A percentile compares a stretch with the other conserved stretches of the same genome.
Evolutionary conservation across 805 yeast species (phyloP).

Genomic region (Ogataea zsoltii): DNA sequence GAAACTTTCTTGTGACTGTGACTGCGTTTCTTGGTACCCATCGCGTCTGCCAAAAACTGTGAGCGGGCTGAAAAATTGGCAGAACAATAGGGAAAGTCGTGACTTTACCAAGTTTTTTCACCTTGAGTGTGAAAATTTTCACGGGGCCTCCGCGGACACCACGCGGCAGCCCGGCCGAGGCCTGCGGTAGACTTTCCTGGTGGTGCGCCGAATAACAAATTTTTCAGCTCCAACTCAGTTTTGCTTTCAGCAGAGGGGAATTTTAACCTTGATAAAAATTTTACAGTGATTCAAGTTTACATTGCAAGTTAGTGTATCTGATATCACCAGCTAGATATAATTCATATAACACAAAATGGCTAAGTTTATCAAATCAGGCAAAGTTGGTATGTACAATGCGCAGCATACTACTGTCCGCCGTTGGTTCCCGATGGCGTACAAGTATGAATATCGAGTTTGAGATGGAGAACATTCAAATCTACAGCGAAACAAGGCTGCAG

Average conservation of each 20-base stretch:
- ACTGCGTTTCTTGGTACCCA: slow-evolving; percentile 16
- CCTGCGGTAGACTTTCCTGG: not conserved
- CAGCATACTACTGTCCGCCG: not conserved
- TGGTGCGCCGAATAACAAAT: slow-evolving; percentile 6
- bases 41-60: not conserved
- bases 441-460: too few relatives aligned
- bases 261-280: slow-evolving; percentile 5
- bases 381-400: slow-evolving; percentile 80
- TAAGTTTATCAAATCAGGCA: slow-evolving; percentile 99
- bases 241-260: slow-evolving; percentile 12
- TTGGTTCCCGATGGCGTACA: too few relatives aligned
- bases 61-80: not conserved
- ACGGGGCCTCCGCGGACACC: not conserved
- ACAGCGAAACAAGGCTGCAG: too few relatives aligned
- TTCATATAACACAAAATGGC: slow-evolving; percentile 61
- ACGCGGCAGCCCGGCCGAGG: slow-evolving; percentile 3
- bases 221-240: slow-evolving; percentile 16
- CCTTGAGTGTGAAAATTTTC: slow-evolving; percentile 12
- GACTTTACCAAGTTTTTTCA: not conserved
- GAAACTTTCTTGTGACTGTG: slow-evolving; percentile 11
- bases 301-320: slow-evolving; percentile 5
- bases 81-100: slow-evolving; percentile 8
- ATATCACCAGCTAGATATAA: slow-evolving; percentile 12
- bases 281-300: slow-evolving; percentile 5
- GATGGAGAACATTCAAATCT: too few relatives aligned